These are phyloP conservation scores for Termitomyces sp. DNA, from an alignment of 1,284 basidiomycete genomes.

Conservation along the genomic window DNA sequence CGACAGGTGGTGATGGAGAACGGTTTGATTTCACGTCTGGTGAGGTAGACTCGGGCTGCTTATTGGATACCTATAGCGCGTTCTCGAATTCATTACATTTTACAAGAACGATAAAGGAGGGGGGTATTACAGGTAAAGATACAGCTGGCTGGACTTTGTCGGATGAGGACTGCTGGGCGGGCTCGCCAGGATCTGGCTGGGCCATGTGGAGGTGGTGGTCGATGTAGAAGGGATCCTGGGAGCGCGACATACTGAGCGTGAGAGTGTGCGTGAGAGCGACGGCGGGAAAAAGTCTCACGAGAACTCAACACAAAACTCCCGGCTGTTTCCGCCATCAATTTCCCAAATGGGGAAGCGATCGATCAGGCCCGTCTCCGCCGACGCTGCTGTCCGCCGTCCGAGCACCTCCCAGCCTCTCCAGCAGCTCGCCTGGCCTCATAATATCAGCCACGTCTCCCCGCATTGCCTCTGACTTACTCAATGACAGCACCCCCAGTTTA, in stretches of 20 bases:
- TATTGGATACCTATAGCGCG: slow-evolving; percentile 29
- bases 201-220: slow-evolving; percentile 38
- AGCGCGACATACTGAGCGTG: slow-evolving; percentile 37
- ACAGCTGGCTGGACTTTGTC: slow-evolving; percentile 23
- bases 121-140: slow-evolving; percentile 27
- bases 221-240: slow-evolving; percentile 38
- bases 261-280: slow-evolving; percentile 24
- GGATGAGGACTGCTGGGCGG: slow-evolving; percentile 19
- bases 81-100: slow-evolving; percentile 23
- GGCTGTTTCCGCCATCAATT: slow-evolving; percentile 15
- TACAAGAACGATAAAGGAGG: slow-evolving; percentile 18
- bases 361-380: neutral
- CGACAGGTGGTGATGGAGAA: slow-evolving; percentile 28
- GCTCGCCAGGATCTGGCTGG: slow-evolving; percentile 20
- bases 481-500: slow-evolving; percentile 42
- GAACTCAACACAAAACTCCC: slow-evolving; percentile 15
- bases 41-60: slow-evolving; percentile 23
- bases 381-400: neutral
- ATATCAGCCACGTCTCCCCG: slow-evolving; percentile 1
- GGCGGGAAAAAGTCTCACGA: slow-evolving; percentile 30
- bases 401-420: neutral
- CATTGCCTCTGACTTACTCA: slow-evolving; percentile 26
- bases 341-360: slow-evolving; percentile 16
- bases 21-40: slow-evolving; percentile 25
- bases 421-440: slow-evolving; percentile 2